A percentile compares a stretch with the other conserved stretches of the same genome.
Conservation (phyloP, 495 filamentous ascomycete genomes). For the Delitschia confertaspora region DNA sequence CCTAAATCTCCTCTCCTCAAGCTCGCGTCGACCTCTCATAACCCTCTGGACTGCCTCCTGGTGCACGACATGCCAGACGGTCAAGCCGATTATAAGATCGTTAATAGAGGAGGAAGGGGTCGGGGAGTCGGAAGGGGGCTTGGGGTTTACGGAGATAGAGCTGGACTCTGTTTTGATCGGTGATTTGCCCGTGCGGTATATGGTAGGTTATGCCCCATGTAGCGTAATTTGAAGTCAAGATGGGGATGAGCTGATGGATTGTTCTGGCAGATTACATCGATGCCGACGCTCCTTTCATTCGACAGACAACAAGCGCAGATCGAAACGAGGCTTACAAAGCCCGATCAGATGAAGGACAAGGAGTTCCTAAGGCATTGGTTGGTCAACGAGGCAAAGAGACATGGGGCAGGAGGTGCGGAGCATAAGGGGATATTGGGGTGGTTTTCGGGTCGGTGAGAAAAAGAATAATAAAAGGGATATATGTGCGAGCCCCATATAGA, state of each 20-base stretch:
- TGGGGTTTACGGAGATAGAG: slow-evolving; percentile 54
- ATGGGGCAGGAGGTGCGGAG: slow-evolving; percentile 42
- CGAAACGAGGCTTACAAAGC: slow-evolving; percentile 46
- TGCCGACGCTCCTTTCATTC: slow-evolving; percentile 63
- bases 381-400: slow-evolving; percentile 46
- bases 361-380: slow-evolving; percentile 54
- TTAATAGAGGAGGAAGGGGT: slow-evolving; percentile 46
- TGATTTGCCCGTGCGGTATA: slow-evolving; percentile 47
- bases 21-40: slow-evolving; percentile 50
- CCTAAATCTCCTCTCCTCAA: slow-evolving; percentile 50
- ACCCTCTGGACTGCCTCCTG: slow-evolving; percentile 64
- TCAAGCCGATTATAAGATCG: slow-evolving; percentile 45
- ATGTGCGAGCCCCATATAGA: too few species aligned
- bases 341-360: slow-evolving; percentile 45
- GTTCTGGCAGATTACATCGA: slow-evolving; percentile 42
- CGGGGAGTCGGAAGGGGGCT: slow-evolving; percentile 51
- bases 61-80: slow-evolving; percentile 49
- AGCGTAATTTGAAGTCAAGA: neutral
- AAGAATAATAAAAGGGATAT: too few species aligned
- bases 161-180: slow-evolving; percentile 52
- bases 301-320: slow-evolving; percentile 50
- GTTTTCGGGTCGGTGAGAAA: slow-evolving; percentile 33
- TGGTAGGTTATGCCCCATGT: slow-evolving; percentile 27
- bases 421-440: slow-evolving; percentile 30
- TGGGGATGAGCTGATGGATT: neutral